phyloP scores from a whole-genome alignment of 2,329 filamentous ascomycete species.

The Pseudogymnoascus sp. region DNA sequence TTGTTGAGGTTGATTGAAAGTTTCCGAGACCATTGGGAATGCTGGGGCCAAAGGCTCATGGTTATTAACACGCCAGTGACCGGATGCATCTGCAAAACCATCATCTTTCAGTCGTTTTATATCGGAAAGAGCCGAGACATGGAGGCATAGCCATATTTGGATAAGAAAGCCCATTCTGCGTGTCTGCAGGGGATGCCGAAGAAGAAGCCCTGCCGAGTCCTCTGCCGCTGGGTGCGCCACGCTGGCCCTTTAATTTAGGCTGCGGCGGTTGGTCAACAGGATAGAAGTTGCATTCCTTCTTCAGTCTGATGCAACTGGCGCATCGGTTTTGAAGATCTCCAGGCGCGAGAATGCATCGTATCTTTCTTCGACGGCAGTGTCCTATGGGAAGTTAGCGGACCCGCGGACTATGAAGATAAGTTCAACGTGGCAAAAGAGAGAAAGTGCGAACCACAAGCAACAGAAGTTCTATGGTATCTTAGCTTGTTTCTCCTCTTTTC shows the following conservation, averaged over 20 bases:
- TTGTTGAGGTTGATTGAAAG: slow-evolving; percentile 25
- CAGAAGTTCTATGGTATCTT: slow-evolving; percentile 89
- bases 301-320: slow-evolving; percentile 85
- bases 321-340: slow-evolving; percentile 71
- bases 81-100: slow-evolving; percentile 31
- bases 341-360: slow-evolving; percentile 73
- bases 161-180: slow-evolving; percentile 35
- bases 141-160: slow-evolving; percentile 37
- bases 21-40: slow-evolving; percentile 42
- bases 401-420: slow-evolving; percentile 4
- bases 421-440: slow-evolving; percentile 11
- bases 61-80: slow-evolving; percentile 43
- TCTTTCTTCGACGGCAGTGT: slow-evolving; percentile 88
- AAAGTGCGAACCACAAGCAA: slow-evolving; percentile 77
- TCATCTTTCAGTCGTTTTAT: slow-evolving; percentile 33
- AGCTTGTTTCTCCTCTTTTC: slow-evolving; percentile 81
- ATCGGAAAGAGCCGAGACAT: slow-evolving; percentile 36
- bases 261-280: slow-evolving; percentile 72
- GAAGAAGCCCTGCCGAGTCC: background rate
- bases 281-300: slow-evolving; percentile 89
- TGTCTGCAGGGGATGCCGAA: slow-evolving; percentile 42
- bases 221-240: slow-evolving; percentile 27
- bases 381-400: slow-evolving; percentile 42
- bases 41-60: slow-evolving; percentile 43
- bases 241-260: slow-evolving; percentile 30